These are phyloP conservation scores for Cercospora beticola DNA, from an alignment of 2,329 filamentous ascomycete species.

Conservation along the genomic window DNA sequence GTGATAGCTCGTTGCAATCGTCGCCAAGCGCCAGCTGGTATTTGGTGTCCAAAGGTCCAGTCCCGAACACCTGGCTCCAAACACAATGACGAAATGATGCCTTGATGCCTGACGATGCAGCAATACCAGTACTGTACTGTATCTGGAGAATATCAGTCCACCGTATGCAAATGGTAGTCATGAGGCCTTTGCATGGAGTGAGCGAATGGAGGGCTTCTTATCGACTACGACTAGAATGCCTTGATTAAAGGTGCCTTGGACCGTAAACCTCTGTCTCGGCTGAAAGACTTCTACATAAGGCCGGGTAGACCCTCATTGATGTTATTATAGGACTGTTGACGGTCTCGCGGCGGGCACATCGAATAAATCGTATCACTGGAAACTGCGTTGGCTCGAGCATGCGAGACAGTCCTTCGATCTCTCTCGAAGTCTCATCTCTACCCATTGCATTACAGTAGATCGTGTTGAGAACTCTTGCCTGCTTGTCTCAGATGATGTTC, in stretches of 20 bases:
- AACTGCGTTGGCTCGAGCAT: neutral
- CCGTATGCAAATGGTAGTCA: neutral
- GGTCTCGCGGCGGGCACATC: neutral
- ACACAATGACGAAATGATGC: neutral
- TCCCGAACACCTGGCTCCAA: slow-evolving; percentile 4
- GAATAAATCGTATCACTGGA: neutral
- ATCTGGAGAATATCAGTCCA: neutral
- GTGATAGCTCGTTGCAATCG: neutral
- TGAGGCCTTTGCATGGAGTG: neutral
- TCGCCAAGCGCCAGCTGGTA: slow-evolving; percentile 9
- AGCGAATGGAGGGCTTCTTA: neutral
- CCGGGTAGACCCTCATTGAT: neutral
- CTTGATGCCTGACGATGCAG: neutral
- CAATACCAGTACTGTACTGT: neutral
- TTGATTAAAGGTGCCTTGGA: neutral
- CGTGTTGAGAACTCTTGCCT: neutral
- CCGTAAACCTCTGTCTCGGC: neutral
- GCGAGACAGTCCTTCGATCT: neutral
- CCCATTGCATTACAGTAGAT: neutral
- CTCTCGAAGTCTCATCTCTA: neutral
- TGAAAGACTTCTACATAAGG: neutral
- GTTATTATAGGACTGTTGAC: neutral
- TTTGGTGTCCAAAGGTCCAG: neutral
- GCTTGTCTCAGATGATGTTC: neutral
- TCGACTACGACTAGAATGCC: neutral